phyloP scores from a whole-genome alignment of 495 filamentous ascomycete species.

The Amniculicola lignicola region DNA sequence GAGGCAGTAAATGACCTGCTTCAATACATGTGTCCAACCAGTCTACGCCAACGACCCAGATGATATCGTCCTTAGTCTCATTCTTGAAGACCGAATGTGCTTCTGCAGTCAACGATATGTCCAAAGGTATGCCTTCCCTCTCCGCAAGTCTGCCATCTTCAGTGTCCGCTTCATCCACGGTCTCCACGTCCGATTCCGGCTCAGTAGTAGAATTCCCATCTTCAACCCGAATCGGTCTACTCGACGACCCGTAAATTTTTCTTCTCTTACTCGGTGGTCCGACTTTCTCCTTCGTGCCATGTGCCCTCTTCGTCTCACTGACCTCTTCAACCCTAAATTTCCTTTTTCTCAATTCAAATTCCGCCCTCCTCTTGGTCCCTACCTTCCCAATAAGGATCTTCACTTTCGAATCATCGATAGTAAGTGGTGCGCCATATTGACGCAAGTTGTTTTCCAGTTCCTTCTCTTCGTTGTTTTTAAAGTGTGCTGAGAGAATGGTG shows the following conservation, averaged over 20 bases:
- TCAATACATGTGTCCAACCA: constrained; percentile 70
- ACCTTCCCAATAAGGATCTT: constrained; percentile 70
- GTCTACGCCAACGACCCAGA: constrained; percentile 69
- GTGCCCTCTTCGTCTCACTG: constrained; percentile 1
- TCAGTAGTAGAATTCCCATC: constrained; percentile 19
- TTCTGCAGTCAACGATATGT: neutral
- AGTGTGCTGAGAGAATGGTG: constrained; percentile 69
- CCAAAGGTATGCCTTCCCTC: too few species aligned
- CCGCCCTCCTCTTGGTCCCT: constrained; percentile 62
- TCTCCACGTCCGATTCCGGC: neutral
- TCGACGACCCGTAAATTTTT: constrained; percentile 10
- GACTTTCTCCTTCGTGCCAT: neutral
- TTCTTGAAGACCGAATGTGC: neutral
- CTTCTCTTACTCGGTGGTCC: constrained; percentile 40
- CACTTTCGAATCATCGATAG: constrained; percentile 70
- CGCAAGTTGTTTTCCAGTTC: constrained; percentile 61
- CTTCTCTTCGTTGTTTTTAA: constrained; percentile 59
- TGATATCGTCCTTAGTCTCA: constrained; percentile 32
- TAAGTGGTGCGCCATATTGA: constrained; percentile 54
- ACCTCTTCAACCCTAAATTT: constrained; percentile 60
- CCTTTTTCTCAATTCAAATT: constrained; percentile 69
- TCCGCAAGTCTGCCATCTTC: too few species aligned
- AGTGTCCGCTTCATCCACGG: neutral
- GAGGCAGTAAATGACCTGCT: constrained; percentile 52
- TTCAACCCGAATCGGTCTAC: constrained; percentile 1